Evolutionary conservation across 805 yeast species (phyloP).

Genomic region (Cyberlindnera xylosilytica): DNA sequence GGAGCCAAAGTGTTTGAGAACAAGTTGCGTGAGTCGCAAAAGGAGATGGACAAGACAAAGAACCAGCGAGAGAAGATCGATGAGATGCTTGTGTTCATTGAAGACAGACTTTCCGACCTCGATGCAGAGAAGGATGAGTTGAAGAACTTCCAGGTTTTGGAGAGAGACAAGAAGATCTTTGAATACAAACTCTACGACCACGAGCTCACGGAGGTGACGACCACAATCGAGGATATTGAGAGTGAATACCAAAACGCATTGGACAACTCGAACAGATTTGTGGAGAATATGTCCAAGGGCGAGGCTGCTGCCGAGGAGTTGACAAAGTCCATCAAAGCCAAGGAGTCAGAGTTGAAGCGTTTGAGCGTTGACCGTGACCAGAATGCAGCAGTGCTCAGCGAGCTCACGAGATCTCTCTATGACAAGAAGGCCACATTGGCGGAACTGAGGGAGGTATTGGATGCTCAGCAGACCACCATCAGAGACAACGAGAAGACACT

Average conservation of each 20-base stretch:
- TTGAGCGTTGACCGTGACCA: slow-evolving; percentile 56
- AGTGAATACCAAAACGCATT: slow-evolving; percentile 49
- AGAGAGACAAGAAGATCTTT: slow-evolving; percentile 61
- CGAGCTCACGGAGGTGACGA: slow-evolving; percentile 62
- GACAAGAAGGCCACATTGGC: slow-evolving; percentile 45
- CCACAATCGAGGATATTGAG: slow-evolving; percentile 59
- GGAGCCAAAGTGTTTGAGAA: slow-evolving; percentile 91
- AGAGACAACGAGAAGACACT: slow-evolving; percentile 22
- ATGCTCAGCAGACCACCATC: slow-evolving; percentile 34
- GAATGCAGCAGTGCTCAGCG: slow-evolving; percentile 46
- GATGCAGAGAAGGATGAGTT: slow-evolving; percentile 78
- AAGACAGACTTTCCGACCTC: slow-evolving; percentile 70
- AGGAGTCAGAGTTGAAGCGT: slow-evolving; percentile 48
- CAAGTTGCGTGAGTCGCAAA: slow-evolving; percentile 71
- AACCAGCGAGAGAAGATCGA: slow-evolving; percentile 69
- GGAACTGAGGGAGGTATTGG: slow-evolving; percentile 33
- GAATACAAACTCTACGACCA: slow-evolving; percentile 77
- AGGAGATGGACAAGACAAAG: slow-evolving; percentile 74
- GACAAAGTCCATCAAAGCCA: slow-evolving; percentile 41
- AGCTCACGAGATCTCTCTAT: slow-evolving; percentile 45
- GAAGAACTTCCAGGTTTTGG: slow-evolving; percentile 63
- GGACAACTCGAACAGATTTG: slow-evolving; percentile 49
- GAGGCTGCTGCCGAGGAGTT: slow-evolving; percentile 49
- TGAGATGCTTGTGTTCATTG: slow-evolving; percentile 67
- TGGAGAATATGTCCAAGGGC: slow-evolving; percentile 56